These are phyloP conservation scores for Hymenoscyphus fructigenus DNA, from an alignment of 2,329 filamentous ascomycete genomes.

Conservation along the genomic window DNA sequence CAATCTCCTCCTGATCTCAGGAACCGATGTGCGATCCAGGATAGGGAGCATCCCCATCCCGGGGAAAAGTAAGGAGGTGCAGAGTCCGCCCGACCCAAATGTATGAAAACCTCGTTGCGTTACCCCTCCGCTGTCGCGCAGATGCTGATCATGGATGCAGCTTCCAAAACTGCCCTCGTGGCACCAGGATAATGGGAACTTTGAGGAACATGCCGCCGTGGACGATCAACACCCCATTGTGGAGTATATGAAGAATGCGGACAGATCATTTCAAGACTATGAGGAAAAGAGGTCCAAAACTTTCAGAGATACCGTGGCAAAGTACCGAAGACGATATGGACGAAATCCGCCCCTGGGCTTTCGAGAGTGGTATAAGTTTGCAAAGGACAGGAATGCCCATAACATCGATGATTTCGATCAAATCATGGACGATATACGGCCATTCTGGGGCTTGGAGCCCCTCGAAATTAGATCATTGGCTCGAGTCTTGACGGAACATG, in stretches of 20 bases:
- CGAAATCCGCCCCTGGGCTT: conserved; percentile 65
- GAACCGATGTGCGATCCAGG: conserved; percentile 28
- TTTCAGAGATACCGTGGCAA: conserved; percentile 51
- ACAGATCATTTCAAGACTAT: conserved; percentile 33
- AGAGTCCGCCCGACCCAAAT: conserved; percentile 21
- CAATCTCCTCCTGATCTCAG: conserved; percentile 31
- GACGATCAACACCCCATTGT: conserved; percentile 36
- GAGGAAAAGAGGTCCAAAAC: conserved; percentile 43
- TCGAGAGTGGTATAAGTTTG: conserved; percentile 57
- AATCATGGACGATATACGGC: conserved; percentile 61
- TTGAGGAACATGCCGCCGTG: conserved; percentile 28
- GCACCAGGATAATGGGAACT: conserved; percentile 28
- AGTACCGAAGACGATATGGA: conserved; percentile 56
- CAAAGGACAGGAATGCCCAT: conserved; percentile 50
- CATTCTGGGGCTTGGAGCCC: conserved; percentile 53
- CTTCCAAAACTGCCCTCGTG: conserved; percentile 29
- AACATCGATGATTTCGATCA: conserved; percentile 64
- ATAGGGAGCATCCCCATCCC: conserved; percentile 27
- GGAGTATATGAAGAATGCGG: conserved; percentile 35
- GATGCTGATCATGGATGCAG: conserved; percentile 19
- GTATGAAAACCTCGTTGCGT: conserved; percentile 15
- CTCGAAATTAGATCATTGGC: conserved; percentile 43
- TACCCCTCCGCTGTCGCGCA: background rate
- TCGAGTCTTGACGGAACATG: conserved; percentile 38
- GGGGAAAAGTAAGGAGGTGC: conserved; percentile 11